phyloP scores from a whole-genome alignment of 129 eudicot species.

The Artemisia argyi region DNA sequence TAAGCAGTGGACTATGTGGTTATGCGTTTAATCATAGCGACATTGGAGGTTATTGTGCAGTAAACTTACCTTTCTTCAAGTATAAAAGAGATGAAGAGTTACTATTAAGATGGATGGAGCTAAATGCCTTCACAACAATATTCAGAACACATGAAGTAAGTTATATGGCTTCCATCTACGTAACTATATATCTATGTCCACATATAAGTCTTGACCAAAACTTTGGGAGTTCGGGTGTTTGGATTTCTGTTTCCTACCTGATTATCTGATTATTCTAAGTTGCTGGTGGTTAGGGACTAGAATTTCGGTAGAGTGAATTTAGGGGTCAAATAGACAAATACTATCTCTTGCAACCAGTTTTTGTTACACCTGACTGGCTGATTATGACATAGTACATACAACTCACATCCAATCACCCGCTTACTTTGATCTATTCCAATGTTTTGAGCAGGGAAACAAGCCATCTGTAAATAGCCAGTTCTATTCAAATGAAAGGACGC shows the following conservation, averaged over 20 bases:
- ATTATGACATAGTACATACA: neutral
- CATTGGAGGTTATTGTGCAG: conserved; percentile 96
- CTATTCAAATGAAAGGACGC: conserved; percentile 75
- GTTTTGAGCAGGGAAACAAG: conserved; percentile 78
- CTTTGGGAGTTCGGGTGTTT: too few relatives aligned
- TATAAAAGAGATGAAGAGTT: conserved; percentile 86
- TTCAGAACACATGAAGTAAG: conserved; percentile 97
- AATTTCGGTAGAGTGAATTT: too few relatives aligned
- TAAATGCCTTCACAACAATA: conserved; percentile 88
- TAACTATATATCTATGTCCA: too few relatives aligned
- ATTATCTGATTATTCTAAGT: too few relatives aligned
- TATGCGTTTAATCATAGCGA: conserved; percentile 95
- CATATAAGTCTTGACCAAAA: neutral
- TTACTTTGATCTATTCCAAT: conserved; percentile 12
- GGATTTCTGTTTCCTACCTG: too few relatives aligned
- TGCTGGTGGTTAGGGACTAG: too few relatives aligned
- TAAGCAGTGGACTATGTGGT: conserved; percentile 88
- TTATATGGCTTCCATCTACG: neutral
- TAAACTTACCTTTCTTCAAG: conserved; percentile 80
- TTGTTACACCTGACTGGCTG: neutral
- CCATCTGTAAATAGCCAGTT: conserved; percentile 83
- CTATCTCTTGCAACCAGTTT: too few relatives aligned
- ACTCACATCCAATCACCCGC: neutral
- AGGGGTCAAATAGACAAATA: too few relatives aligned
- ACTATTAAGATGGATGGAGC: conserved; percentile 94